A percentile compares a stretch with the other conserved stretches of the same genome.
These are phyloP conservation scores for Colletotrichum chrysophilum DNA, from an alignment of 2,329 filamentous ascomycete genomes.

Conservation along the genomic window DNA sequence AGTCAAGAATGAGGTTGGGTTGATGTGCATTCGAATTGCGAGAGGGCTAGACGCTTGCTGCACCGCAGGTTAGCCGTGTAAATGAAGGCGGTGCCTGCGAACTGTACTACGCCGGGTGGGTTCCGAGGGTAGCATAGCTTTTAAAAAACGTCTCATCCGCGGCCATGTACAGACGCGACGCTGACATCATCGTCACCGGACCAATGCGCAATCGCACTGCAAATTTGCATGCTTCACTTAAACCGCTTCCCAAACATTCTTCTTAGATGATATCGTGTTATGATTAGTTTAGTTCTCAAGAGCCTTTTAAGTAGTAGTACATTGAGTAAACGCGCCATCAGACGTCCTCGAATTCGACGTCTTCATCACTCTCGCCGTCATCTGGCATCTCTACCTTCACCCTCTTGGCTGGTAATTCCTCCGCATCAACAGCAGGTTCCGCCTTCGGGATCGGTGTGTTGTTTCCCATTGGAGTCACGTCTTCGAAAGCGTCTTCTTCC, in stretches of 20 bases:
- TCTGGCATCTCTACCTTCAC: constrained; percentile 62
- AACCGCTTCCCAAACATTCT: not conserved
- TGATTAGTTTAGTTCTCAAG: not conserved
- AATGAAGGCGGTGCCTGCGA: not conserved
- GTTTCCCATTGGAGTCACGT: constrained; percentile 42
- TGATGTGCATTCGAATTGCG: not conserved
- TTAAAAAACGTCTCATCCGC: not conserved
- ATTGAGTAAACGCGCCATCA: constrained; percentile 22
- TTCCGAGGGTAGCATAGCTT: not conserved
- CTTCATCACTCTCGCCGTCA: constrained; percentile 57
- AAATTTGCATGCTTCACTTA: not conserved
- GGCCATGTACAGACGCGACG: not conserved
- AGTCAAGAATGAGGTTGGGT: not conserved
- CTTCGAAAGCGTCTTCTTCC: constrained; percentile 53
- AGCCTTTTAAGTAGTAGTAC: not conserved
- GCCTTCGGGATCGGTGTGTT: constrained; percentile 36
- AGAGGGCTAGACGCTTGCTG: not conserved
- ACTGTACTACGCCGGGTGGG: not conserved
- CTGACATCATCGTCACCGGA: not conserved
- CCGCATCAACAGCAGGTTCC: constrained; percentile 38
- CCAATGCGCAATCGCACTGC: not conserved
- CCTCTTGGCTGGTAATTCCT: constrained; percentile 61
- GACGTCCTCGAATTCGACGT: constrained; percentile 66
- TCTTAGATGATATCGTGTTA: not conserved
- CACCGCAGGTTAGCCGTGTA: not conserved